phyloP scores from a whole-genome alignment of 208 protist genomes.

The Wallacemonas sp. region DNA sequence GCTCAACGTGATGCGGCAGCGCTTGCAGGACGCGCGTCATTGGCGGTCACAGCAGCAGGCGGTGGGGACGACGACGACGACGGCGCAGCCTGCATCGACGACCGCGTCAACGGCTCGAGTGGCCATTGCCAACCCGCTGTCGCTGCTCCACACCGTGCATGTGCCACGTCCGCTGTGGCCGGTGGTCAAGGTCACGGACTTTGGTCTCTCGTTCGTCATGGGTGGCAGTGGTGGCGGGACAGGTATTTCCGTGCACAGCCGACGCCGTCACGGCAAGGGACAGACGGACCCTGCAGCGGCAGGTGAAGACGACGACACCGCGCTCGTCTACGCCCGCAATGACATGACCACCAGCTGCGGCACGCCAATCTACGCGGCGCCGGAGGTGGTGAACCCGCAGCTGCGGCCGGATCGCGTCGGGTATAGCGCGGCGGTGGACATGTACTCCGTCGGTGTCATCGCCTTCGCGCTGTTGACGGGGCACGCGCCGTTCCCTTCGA shows the following conservation, averaged over 20 bases:
- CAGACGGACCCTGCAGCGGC: background rate
- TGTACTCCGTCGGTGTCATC: constrained; percentile 72
- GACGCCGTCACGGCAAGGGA: background rate
- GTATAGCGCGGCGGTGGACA: constrained; percentile 69
- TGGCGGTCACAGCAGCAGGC: background rate
- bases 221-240: constrained; percentile 8
- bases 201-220: constrained; percentile 57
- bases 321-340: constrained; percentile 32
- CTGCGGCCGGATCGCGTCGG: constrained; percentile 30
- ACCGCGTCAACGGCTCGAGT: background rate
- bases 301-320: constrained; percentile 6
- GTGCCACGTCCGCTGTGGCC: constrained; percentile 45
- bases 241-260: no score
- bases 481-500: constrained; percentile 36
- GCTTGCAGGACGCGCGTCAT: constrained; percentile 14
- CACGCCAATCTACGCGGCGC: constrained; percentile 68
- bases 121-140: constrained; percentile 45
- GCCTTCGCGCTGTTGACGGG: constrained; percentile 51
- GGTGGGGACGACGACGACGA: background rate
- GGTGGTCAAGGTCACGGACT: constrained; percentile 71
- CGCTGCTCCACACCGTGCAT: constrained; percentile 43
- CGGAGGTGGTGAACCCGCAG: constrained; percentile 39
- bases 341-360: constrained; percentile 65
- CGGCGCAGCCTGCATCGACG: background rate
- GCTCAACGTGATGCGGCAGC: constrained; percentile 34